Conservation (phyloP, 768 basidiomycete species). For the Dentipellis fragilis region DNA sequence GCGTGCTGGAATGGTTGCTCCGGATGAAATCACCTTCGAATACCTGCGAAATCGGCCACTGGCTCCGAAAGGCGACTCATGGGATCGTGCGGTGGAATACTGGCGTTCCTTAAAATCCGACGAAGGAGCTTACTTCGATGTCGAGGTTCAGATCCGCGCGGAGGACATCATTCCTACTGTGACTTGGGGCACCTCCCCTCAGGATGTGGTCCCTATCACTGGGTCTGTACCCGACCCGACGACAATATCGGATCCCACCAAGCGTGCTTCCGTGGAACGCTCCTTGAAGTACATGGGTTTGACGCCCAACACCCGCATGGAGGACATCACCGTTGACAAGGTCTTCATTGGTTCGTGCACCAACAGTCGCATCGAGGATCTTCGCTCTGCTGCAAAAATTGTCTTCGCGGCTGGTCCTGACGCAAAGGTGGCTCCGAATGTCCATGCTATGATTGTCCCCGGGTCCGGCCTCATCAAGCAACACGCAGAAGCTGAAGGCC, state of each 20-base stretch:
- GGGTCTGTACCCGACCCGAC: constrained; percentile 46
- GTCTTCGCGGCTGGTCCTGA: constrained; percentile 39
- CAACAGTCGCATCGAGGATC: constrained; percentile 57
- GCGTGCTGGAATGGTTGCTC: constrained; percentile 56
- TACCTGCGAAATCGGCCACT: constrained; percentile 54
- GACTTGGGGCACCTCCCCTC: constrained; percentile 59
- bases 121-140: constrained; percentile 49
- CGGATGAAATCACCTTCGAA: constrained; percentile 51
- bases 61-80: constrained; percentile 46
- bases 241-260: constrained; percentile 32
- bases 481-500: constrained; percentile 56
- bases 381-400: constrained; percentile 50
- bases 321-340: constrained; percentile 52
- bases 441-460: constrained; percentile 60
- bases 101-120: constrained; percentile 48
- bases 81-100: constrained; percentile 51
- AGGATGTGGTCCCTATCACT: constrained; percentile 51
- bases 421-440: constrained; percentile 38
- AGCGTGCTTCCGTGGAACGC: constrained; percentile 36
- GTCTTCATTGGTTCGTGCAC: constrained; percentile 64
- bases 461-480: constrained; percentile 57
- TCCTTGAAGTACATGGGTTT: constrained; percentile 58
- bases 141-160: constrained; percentile 44
- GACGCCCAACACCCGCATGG: constrained; percentile 40
- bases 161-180: constrained; percentile 56